A percentile compares a stretch with the other conserved stretches of the same genome.
Conservation (phyloP, 495 filamentous ascomycete genomes). For the Evernia prunastri region DNA sequence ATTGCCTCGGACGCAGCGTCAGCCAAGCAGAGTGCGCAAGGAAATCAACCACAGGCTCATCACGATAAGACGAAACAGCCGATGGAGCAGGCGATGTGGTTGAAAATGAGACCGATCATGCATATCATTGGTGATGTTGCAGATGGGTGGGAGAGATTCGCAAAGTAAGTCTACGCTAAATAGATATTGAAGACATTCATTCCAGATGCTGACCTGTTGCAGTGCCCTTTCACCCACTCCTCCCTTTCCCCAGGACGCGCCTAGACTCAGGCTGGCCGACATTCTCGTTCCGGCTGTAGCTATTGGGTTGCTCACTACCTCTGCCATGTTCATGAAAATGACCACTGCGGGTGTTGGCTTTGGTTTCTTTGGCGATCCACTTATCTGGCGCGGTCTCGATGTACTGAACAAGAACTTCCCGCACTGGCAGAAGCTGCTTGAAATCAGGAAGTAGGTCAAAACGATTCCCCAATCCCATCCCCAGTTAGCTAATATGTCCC, state of each 20-base stretch:
- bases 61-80: slow-evolving; percentile 83
- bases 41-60: slow-evolving; percentile 35
- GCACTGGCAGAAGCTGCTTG: slow-evolving; percentile 67
- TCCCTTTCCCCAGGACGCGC: slow-evolving; percentile 61
- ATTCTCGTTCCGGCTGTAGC: slow-evolving; percentile 53
- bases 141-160: slow-evolving; percentile 75
- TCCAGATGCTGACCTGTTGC: slow-evolving; percentile 7
- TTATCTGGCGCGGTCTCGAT: slow-evolving; percentile 52
- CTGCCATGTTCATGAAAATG: slow-evolving; percentile 68
- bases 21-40: slow-evolving; percentile 50
- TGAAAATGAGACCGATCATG: slow-evolving; percentile 70
- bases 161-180: slow-evolving; percentile 53
- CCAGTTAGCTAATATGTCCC: not conserved
- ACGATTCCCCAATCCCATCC: not conserved
- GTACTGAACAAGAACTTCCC: slow-evolving; percentile 63
- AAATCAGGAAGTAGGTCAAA: slow-evolving; percentile 54
- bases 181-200: not conserved
- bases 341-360: slow-evolving; percentile 60
- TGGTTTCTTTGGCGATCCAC: slow-evolving; percentile 74
- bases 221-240: slow-evolving; percentile 70
- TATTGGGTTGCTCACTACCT: slow-evolving; percentile 54
- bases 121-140: slow-evolving; percentile 64
- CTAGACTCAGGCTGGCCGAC: slow-evolving; percentile 56
- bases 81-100: slow-evolving; percentile 72
- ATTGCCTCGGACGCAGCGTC: slow-evolving; percentile 49